Evolutionary conservation across 192 early-diverging fungal species (phyloP).

Genomic region (Phlyctochytrium arcticum): DNA sequence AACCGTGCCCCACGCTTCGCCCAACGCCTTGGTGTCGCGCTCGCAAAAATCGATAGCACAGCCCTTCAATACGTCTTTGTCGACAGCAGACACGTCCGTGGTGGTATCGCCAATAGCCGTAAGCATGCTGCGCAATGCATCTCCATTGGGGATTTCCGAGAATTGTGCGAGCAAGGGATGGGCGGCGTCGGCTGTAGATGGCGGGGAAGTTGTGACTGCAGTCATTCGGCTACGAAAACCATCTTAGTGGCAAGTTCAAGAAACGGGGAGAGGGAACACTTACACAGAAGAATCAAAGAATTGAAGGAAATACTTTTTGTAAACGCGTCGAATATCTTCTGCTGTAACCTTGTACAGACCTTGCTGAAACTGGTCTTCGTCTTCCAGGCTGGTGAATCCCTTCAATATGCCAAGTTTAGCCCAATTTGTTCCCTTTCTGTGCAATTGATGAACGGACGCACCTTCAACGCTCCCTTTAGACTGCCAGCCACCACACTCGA

Average conservation of each 20-base stretch:
- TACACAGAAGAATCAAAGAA: conserved; percentile 40
- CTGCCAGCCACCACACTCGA: conserved; percentile 29
- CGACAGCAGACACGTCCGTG: too few species aligned
- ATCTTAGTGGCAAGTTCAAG: neutral
- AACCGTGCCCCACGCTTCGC: too few species aligned
- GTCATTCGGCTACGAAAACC: neutral
- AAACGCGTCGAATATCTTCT: conserved; percentile 52
- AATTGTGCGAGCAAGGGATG: too few species aligned
- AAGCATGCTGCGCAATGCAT: too few species aligned
- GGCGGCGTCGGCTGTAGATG: neutral
- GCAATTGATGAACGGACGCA: conserved; percentile 7
- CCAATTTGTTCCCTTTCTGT: neutral
- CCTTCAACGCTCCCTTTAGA: conserved; percentile 33
- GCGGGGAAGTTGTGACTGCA: conserved; percentile 13
- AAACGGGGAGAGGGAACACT: neutral
- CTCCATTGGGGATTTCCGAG: too few species aligned
- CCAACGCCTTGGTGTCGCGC: too few species aligned
- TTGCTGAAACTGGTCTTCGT: conserved; percentile 38
- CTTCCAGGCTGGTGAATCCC: conserved; percentile 53
- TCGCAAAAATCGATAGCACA: too few species aligned
- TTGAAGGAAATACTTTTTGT: conserved; percentile 50
- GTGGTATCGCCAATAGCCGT: too few species aligned
- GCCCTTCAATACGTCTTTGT: too few species aligned
- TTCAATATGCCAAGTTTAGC: conserved; percentile 6
- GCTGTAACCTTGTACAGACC: conserved; percentile 47